Evolutionary conservation across 2,329 filamentous ascomycete genomes (phyloP).

Genomic region (Fusarium penzigii): DNA sequence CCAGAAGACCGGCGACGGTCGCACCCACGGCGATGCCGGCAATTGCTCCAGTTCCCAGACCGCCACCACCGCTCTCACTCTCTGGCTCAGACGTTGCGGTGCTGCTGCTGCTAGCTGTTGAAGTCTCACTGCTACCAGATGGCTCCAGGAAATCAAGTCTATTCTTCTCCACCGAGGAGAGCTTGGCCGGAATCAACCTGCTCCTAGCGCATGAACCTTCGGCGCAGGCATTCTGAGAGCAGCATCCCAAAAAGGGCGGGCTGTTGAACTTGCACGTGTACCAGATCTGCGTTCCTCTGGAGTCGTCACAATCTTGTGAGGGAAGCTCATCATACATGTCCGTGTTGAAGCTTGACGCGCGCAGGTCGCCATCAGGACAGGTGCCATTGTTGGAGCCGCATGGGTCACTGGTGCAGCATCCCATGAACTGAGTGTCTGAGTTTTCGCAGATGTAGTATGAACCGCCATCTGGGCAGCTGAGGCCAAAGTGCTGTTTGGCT

Average conservation of each 20-base stretch:
- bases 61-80: background rate
- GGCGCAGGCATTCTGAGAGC: constrained; percentile 27
- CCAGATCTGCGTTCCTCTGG: constrained; percentile 28
- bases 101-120: constrained; percentile 8
- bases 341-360: constrained; percentile 33
- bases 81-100: constrained; percentile 1
- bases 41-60: constrained; percentile 21
- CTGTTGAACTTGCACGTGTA: constrained; percentile 35
- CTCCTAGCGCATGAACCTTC: constrained; percentile 11
- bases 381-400: constrained; percentile 31
- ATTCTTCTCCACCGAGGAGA: constrained; percentile 14
- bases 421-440: constrained; percentile 37
- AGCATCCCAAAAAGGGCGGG: constrained; percentile 44
- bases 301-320: constrained; percentile 34
- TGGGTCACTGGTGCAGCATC: constrained; percentile 42
- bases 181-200: constrained; percentile 13
- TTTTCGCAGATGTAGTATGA: constrained; percentile 41
- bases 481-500: constrained; percentile 22
- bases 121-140: background rate
- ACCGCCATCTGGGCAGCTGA: constrained; percentile 36
- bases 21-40: constrained; percentile 25
- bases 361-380: constrained; percentile 35
- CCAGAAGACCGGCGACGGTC: constrained; percentile 11
- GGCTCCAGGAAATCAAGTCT: constrained; percentile 18
- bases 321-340: constrained; percentile 33